Evolutionary conservation across 805 yeast species (phyloP).

Genomic region (Pichia manshurica): DNA sequence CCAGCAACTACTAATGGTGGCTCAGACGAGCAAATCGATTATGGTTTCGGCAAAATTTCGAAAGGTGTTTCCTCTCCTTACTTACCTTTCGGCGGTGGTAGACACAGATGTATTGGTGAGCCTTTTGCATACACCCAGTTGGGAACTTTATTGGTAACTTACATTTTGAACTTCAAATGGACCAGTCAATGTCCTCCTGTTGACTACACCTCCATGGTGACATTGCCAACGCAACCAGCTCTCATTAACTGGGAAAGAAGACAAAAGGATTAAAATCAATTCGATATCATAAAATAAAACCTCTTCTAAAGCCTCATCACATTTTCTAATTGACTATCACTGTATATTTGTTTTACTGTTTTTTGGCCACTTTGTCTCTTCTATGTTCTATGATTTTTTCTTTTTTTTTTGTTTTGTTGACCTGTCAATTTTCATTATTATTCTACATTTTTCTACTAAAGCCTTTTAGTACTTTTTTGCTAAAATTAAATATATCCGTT

Average conservation of each 20-base stretch:
- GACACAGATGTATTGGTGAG: constrained; percentile 99
- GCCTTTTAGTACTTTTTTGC: not conserved
- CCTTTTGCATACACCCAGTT: constrained; percentile 94
- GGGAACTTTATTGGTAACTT: constrained; percentile 74
- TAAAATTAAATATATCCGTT: no score
- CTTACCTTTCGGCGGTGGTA: constrained; percentile 98
- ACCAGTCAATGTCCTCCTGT: constrained; percentile 58
- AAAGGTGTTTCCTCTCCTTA: constrained; percentile 96
- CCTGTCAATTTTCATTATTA: not conserved
- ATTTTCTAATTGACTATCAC: not conserved
- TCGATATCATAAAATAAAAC: no score
- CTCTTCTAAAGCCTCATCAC: not conserved
- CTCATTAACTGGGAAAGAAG: constrained; percentile 67
- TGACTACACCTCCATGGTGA: constrained; percentile 88
- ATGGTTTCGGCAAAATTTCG: constrained; percentile 94
- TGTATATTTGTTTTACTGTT: not conserved
- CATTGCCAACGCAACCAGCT: constrained; percentile 79
- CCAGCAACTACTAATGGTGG: constrained; percentile 32
- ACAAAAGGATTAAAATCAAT: constrained; percentile 15
- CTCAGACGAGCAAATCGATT: constrained; percentile 54
- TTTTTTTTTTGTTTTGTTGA: not conserved
- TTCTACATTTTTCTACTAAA: not conserved
- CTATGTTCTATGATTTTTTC: constrained; percentile 1
- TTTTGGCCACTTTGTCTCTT: not conserved
- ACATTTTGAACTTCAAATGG: constrained; percentile 76